Percentiles rank a stretch among this genome's conserved stretches.
These are phyloP conservation scores for Quaeritorhiza haematococci DNA, from an alignment of 371 early-diverging fungal species.

Conservation along the genomic window DNA sequence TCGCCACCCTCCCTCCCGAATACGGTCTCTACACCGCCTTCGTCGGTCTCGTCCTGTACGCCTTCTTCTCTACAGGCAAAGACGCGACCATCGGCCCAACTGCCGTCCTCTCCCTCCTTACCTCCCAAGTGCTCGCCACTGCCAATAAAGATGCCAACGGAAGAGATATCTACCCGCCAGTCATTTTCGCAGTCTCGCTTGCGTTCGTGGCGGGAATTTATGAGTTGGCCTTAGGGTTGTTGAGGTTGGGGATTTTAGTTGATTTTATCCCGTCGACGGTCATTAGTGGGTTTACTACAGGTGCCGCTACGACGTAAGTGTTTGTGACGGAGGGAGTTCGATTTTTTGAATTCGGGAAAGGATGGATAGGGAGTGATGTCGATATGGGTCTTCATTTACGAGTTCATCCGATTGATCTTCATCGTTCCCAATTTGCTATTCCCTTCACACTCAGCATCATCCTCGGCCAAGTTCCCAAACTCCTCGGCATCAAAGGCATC, in stretches of 20 bases:
- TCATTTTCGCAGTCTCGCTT: conserved; percentile 52
- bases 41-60: conserved; percentile 65
- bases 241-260: conserved; percentile 74
- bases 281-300: conserved; percentile 69
- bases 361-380: no score
- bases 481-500: conserved; percentile 67
- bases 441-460: conserved; percentile 77
- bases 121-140: conserved; percentile 61
- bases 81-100: conserved; percentile 85
- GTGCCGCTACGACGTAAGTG: no score
- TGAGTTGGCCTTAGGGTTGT: conserved; percentile 58
- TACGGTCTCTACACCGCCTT: conserved; percentile 85
- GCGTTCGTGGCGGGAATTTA: conserved; percentile 67
- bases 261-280: conserved; percentile 78
- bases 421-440: no score
- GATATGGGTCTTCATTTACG: no score
- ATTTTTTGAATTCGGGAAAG: no score
- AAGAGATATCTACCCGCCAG: conserved; percentile 37
- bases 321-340: no score
- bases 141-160: conserved; percentile 16
- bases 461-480: conserved; percentile 67
- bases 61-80: conserved; percentile 70
- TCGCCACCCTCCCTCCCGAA: conserved; percentile 76
- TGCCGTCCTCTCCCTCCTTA: conserved; percentile 72
- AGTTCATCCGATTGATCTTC: no score